Base-by-base conservation (phyloP, 169 alveolate species). In the Cryptosporidium ubiquitum region DNA sequence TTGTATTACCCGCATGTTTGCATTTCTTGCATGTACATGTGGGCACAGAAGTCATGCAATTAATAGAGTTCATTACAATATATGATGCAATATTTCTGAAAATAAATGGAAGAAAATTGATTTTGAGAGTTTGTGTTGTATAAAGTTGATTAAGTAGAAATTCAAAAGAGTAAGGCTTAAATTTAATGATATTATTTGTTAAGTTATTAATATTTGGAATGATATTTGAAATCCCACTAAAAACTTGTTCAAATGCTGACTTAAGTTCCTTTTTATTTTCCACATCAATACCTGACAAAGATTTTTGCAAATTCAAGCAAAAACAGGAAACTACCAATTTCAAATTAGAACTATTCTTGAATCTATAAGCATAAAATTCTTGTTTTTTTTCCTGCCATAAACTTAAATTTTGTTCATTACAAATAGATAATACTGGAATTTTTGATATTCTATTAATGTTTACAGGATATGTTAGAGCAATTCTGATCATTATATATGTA, bases 41-140 rank as follows among this genome's bases (percentile, higher is more conserved):
- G 51, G 74, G 58, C 1, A 35, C 23, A n/a, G 57, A 23, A 39
- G 42, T 79, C 79, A 79, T 61, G 35, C 40, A 29, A 55, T 64
- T 61, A 26, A 58, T 79, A 14, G 73, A 61, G 47, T 58, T 40
- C 20, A 42, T 61, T 14, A 79, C 61, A 44, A 79, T 44, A 29
- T 40, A 61, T 12, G 89, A 64, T 40, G 75, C 58, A 26, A 79
- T 61, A 47, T 79, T 79, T 79, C 89, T 79, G 23, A 79, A 79
- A 18, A 79, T 79, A 33, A 61, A 79, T 14, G 89, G 75, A 31
- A 79, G 69, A 51, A 79, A 37, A 37, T 79, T 79, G 5, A 79
- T 47, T 40, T 47, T 69, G 16, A 29, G 26, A 9, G 89, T 37
- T n/a, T 23, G 44, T 4, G 89, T 42, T 18, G 31, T 47, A 47